Conservation (phyloP, 176 grass and related monocot species). For the Stipa capillata region DNA sequence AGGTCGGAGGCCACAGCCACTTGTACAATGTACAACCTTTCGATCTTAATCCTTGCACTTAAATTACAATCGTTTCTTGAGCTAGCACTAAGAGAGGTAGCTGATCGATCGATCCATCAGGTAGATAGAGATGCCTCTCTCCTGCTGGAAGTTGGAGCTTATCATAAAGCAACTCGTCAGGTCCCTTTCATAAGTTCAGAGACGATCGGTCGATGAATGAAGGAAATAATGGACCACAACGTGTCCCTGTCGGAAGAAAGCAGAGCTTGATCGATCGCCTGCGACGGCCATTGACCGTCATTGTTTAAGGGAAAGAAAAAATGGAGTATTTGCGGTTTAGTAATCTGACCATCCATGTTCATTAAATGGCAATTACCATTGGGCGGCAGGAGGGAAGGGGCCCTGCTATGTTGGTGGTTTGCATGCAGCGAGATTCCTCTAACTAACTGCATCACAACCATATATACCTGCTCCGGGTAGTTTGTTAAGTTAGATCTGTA, state of each 20-base stretch:
- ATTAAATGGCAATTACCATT: too few species aligned
- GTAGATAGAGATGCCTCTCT: constrained; percentile 17
- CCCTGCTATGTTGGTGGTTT: constrained; percentile 13
- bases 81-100: too few species aligned
- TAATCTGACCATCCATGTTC: not conserved
- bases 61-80: too few species aligned
- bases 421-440: constrained; percentile 28
- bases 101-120: not conserved
- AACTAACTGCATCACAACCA: constrained; percentile 16
- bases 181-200: constrained; percentile 12
- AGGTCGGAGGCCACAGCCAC: not conserved
- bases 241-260: constrained; percentile 52
- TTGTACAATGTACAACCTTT: not conserved
- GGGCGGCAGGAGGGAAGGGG: constrained; percentile 7
- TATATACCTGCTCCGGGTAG: not conserved
- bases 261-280: not conserved
- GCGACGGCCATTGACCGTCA: constrained; percentile 26
- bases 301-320: constrained; percentile 31
- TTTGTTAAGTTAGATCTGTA: not conserved
- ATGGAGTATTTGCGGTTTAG: constrained; percentile 15
- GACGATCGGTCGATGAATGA: not conserved
- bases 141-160: constrained; percentile 21
- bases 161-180: constrained; percentile 12
- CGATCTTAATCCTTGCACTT: not conserved
- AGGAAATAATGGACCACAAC: constrained; percentile 36